These are phyloP conservation scores for Marsdenia floribunda DNA, from an alignment of 257 asterid genomes.

Conservation along the genomic window DNA sequence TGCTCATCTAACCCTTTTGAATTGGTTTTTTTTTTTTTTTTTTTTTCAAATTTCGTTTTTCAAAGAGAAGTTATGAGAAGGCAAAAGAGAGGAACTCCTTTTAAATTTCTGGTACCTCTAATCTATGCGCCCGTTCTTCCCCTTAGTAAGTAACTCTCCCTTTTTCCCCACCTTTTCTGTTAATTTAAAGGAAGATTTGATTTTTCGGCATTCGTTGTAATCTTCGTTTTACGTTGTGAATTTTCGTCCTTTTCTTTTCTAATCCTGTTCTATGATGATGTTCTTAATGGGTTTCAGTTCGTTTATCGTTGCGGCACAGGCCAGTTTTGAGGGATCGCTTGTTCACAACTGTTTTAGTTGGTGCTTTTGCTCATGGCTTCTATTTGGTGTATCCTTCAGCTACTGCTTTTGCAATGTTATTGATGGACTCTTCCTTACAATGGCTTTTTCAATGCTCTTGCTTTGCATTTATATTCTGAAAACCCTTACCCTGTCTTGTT, in stretches of 20 bases:
- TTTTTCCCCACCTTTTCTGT: background rate
- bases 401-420: background rate
- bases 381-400: constrained; percentile 61
- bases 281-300: constrained; percentile 31
- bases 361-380: constrained; percentile 75
- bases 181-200: background rate
- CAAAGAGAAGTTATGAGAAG: constrained; percentile 43
- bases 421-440: background rate
- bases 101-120: constrained; percentile 55
- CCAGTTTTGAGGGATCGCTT: constrained; percentile 85
- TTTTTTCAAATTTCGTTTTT: background rate
- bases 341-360: constrained; percentile 65
- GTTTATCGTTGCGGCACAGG: constrained; percentile 44
- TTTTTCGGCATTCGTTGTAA: background rate
- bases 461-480: background rate
- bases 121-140: constrained; percentile 84
- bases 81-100: constrained; percentile 55
- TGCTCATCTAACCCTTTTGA: background rate
- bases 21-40: background rate
- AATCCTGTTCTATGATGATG: background rate
- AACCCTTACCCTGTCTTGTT: background rate
- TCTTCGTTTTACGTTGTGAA: background rate
- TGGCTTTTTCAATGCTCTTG: background rate
- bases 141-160: constrained; percentile 37
- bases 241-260: background rate